Conservation (phyloP, 306 rosid genomes). For the Cicer bijugum region DNA sequence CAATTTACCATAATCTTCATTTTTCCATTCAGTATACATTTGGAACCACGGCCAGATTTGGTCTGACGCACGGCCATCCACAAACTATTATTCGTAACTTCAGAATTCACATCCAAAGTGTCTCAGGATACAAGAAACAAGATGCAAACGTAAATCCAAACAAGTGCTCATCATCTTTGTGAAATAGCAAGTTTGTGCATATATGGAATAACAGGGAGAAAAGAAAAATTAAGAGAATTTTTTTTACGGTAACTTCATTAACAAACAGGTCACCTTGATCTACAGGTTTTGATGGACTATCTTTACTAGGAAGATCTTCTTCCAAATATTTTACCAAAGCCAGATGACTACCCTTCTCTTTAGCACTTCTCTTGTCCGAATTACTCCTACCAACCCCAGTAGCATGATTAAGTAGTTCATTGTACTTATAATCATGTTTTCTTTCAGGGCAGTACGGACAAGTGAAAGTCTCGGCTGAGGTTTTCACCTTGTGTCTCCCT, state of each 20-base stretch:
- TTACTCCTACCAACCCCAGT: constrained; percentile 85
- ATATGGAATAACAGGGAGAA: background rate
- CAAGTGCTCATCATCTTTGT: background rate
- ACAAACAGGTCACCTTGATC: constrained; percentile 51
- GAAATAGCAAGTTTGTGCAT: constrained; percentile 13
- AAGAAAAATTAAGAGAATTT: background rate
- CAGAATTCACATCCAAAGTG: too few relatives aligned
- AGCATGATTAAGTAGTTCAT: constrained; percentile 88
- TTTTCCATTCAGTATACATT: background rate
- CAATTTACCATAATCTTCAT: constrained; percentile 16
- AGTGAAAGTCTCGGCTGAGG: constrained; percentile 61
- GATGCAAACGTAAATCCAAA: too few relatives aligned
- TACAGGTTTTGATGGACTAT: constrained; percentile 56
- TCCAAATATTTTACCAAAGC: constrained; percentile 80
- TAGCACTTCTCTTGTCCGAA: constrained; percentile 72
- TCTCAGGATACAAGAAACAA: too few relatives aligned
- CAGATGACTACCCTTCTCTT: constrained; percentile 81
- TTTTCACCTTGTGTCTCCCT: constrained; percentile 67
- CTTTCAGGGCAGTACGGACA: constrained; percentile 85
- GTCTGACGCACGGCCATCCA: too few relatives aligned
- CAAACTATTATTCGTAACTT: too few relatives aligned
- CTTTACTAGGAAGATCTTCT: constrained; percentile 57
- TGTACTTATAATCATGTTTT: constrained; percentile 62
- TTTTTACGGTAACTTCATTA: constrained; percentile 17
- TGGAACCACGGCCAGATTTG: too few relatives aligned